A percentile compares a stretch with the other conserved stretches of the same genome.
These are phyloP conservation scores for Termitomyces sp. DNA, from an alignment of 768 basidiomycete genomes.

Conservation along the genomic window DNA sequence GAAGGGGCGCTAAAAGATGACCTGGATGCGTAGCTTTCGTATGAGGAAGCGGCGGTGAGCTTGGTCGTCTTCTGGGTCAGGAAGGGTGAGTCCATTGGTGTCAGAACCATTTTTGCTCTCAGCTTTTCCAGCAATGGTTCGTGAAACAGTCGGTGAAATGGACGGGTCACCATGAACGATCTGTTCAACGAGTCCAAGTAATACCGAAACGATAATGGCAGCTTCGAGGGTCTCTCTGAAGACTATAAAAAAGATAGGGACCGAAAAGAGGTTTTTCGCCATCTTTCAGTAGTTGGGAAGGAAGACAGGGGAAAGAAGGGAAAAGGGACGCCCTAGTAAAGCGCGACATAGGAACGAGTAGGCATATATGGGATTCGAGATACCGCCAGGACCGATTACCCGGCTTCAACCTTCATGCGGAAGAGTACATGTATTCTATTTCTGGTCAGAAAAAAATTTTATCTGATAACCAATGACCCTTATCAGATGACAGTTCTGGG, in stretches of 20 bases:
- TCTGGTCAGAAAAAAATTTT: not conserved
- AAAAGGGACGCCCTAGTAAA: not conserved
- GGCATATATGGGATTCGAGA: constrained; percentile 5
- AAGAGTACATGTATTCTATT: not conserved
- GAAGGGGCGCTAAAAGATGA: constrained; percentile 8
- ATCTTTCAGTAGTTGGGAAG: constrained; percentile 31
- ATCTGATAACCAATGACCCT: constrained; percentile 19
- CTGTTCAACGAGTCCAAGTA: constrained; percentile 89
- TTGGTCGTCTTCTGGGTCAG: constrained; percentile 20
- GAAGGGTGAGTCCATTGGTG: not conserved
- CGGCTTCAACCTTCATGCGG: not conserved
- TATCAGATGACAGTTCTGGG: constrained; percentile 21
- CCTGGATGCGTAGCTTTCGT: constrained; percentile 68
- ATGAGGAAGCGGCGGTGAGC: constrained; percentile 39
- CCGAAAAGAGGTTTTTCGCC: constrained; percentile 74
- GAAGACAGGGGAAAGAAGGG: constrained; percentile 7
- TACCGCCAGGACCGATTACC: not conserved
- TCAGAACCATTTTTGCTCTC: constrained; percentile 21
- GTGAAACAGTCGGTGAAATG: constrained; percentile 9
- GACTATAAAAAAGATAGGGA: constrained; percentile 95
- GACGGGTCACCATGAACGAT: constrained; percentile 44
- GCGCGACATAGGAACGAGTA: not conserved
- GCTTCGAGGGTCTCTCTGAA: constrained; percentile 94
- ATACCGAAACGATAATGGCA: constrained; percentile 85
- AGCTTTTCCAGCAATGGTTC: constrained; percentile 11